Conservation (phyloP, 208 protist genomes). For the Herpetomonas tarakana region DNA sequence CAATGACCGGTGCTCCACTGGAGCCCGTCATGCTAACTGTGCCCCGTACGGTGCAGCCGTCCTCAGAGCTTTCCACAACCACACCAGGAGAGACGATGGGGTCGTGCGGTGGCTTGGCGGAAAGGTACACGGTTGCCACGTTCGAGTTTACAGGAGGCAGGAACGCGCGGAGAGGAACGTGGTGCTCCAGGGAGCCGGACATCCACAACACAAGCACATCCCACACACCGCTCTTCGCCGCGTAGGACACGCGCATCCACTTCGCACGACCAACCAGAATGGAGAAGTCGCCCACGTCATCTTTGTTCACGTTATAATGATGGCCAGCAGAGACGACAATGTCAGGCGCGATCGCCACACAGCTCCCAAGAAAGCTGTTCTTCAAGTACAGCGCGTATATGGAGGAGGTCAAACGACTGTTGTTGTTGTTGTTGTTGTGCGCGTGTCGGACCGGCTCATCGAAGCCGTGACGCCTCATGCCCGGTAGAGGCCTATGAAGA, state of each 20-base stretch:
- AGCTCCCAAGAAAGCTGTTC: conserved; percentile 72
- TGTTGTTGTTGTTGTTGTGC: conserved; percentile 27
- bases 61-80: conserved; percentile 54
- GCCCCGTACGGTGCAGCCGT: conserved; percentile 53
- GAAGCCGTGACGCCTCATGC: conserved; percentile 52
- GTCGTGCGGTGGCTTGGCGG: conserved; percentile 72
- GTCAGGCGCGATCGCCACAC: conserved; percentile 52
- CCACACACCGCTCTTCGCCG: conserved; percentile 45
- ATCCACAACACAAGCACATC: conserved; percentile 81
- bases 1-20: conserved; percentile 80
- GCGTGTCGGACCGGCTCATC: conserved; percentile 30
- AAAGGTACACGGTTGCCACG: conserved; percentile 78
- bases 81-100: conserved; percentile 74
- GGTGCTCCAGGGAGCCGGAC: conserved; percentile 20
- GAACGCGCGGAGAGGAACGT: conserved; percentile 51
- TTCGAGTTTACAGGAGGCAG: conserved; percentile 44
- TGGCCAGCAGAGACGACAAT: conserved; percentile 75
- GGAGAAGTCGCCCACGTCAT: conserved; percentile 80
- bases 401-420: conserved; percentile 22
- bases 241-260: conserved; percentile 51
- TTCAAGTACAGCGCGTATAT: conserved; percentile 78
- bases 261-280: conserved; percentile 32
- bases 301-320: conserved; percentile 72
- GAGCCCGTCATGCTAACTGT: conserved; percentile 81
- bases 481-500: too few relatives aligned